phyloP scores from a whole-genome alignment of 176 grass and related monocot species.

The Canna indica region DNA sequence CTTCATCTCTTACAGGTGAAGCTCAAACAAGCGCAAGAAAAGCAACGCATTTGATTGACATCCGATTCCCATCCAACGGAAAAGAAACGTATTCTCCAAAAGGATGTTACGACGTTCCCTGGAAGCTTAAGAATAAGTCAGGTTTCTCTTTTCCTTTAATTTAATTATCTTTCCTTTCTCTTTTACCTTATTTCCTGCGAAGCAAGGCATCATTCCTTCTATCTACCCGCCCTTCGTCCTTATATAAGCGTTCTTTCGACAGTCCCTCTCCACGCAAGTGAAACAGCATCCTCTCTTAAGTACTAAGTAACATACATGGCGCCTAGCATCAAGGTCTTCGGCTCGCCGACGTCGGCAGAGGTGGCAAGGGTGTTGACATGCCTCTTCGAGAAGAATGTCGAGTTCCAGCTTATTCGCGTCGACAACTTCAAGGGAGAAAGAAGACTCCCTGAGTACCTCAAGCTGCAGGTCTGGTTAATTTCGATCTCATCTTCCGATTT shows the following conservation, averaged over 20 bases:
- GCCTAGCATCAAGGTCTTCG: constrained; percentile 77
- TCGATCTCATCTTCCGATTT: no score
- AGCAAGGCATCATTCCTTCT: neutral
- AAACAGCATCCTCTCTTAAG: no score
- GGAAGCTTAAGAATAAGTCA: no score
- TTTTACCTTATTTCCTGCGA: neutral
- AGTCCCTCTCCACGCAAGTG: neutral
- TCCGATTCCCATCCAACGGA: no score
- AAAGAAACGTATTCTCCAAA: no score
- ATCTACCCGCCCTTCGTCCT: neutral
- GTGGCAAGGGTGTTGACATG: constrained; percentile 84
- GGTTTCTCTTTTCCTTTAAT: neutral
- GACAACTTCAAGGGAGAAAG: constrained; percentile 60
- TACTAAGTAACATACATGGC: neutral
- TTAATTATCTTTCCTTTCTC: neutral
- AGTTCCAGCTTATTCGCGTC: constrained; percentile 90
- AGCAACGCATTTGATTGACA: no score
- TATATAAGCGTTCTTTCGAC: neutral
- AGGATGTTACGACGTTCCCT: no score
- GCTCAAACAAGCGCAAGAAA: no score
- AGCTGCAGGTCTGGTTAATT: constrained; percentile 36
- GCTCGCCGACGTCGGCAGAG: constrained; percentile 70
- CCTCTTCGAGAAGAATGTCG: constrained; percentile 91
- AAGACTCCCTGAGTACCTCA: constrained; percentile 84
- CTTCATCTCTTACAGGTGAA: no score